Evolutionary conservation across 2,329 filamentous ascomycete species (phyloP), one percentile per base, ranked within the genome.

Genomic region (Aquanectria penicillioides): DNA sequence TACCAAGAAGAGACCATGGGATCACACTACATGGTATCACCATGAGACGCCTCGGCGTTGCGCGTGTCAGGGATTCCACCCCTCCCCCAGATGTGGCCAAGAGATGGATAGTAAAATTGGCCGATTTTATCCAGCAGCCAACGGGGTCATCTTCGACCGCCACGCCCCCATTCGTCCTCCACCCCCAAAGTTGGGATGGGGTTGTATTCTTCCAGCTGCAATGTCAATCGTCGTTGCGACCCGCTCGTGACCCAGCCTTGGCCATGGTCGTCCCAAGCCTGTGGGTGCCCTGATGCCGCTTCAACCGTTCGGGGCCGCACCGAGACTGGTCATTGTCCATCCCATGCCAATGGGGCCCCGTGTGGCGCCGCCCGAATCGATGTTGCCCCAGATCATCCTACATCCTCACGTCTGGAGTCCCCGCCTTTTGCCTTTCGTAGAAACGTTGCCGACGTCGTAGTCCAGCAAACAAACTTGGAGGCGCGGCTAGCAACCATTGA

Each of bases 141-240:
- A 44, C 23, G 26, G 15, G 28, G 8, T 9, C 10, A 28, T 29
- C 34, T 38, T 44, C 28, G 22, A 31, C 18, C 23, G 29, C 26
- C 46, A 37, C 50, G 62, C 62, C 65, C 57, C 52, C 52, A 38
- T 59, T 44, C 20, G 47, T 40, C 20, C 44, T n/a, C 15, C 38
- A 55, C 64, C 64, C 41, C 41, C 41, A 46, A 46, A 26, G 4
- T 46, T 46, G 31, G 2, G 11, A 46, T 46, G 41, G 41, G 41
- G 41, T 26, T 11, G n/a, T 15, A 4, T 3, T 13, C 22, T 12
- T 20, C 5, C n/a, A n/a, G n/a, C n/a, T n/a, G n/a, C n/a, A n/a
- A n/a, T n/a, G n/a, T n/a, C n/a, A n/a, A n/a, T n/a, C n/a, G n/a
- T n/a, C n/a, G n/a, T n/a, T n/a, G n/a, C n/a, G n/a, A n/a, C n/a